Evolutionary conservation across 2,329 filamentous ascomycete species (phyloP).

Genomic region (Talaromyces rugulosus): DNA sequence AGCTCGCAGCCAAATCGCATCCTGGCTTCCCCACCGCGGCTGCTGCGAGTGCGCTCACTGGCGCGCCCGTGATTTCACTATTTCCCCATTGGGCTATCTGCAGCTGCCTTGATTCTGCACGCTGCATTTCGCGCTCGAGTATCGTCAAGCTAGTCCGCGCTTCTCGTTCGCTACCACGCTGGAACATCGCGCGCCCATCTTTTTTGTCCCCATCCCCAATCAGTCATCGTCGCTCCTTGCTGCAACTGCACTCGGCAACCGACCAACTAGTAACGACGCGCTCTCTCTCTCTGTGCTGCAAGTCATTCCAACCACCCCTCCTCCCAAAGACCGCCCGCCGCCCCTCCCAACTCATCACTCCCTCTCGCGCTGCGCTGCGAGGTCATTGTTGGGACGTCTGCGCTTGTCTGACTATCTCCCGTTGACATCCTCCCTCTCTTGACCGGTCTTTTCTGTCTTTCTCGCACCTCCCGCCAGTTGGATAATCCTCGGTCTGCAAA

Average conservation of each 20-base stretch:
- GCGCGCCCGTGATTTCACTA: conserved; percentile 1
- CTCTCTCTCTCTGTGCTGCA: not conserved
- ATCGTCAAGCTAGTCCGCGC: not conserved
- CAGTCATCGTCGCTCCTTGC: not conserved
- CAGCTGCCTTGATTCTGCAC: not conserved
- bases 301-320: conserved; percentile 1
- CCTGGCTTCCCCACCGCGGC: not conserved
- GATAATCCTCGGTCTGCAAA: not conserved
- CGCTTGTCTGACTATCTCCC: not conserved
- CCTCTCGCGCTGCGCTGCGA: not conserved
- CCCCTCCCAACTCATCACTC: not conserved
- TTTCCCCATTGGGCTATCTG: not conserved
- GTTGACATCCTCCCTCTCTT: conserved; percentile 5
- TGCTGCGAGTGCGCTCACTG: not conserved
- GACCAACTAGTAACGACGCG: not conserved
- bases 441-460: not conserved
- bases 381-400: not conserved
- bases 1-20: not conserved
- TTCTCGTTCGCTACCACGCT: not conserved
- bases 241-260: not conserved
- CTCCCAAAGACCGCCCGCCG: not conserved
- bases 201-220: not conserved
- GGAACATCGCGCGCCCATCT: not conserved
- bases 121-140: not conserved
- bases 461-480: not conserved